These are phyloP conservation scores for Pleurostoma richardsiae DNA, from an alignment of 2,329 filamentous ascomycete genomes.

Conservation along the genomic window DNA sequence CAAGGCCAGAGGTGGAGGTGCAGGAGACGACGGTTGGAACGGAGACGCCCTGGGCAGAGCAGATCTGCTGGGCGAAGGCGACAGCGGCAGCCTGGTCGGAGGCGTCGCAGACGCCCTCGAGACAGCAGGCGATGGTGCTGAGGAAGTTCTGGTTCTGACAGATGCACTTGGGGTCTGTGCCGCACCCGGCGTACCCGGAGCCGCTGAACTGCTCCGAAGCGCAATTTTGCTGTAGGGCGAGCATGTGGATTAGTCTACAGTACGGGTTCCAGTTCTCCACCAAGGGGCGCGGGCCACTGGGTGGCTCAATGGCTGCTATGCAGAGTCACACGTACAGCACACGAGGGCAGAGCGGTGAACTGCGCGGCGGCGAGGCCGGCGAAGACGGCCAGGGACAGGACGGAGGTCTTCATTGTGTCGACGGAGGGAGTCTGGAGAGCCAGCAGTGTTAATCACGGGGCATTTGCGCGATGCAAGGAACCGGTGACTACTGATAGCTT, in stretches of 20 bases:
- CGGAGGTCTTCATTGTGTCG: conserved; percentile 37
- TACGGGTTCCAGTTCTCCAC: too few species aligned
- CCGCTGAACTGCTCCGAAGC: conserved; percentile 18
- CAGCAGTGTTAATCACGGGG: too few species aligned
- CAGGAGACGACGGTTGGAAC: conserved; percentile 26
- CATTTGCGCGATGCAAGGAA: too few species aligned
- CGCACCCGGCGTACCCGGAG: conserved; percentile 26
- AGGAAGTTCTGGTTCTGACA: conserved; percentile 34
- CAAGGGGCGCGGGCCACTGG: too few species aligned
- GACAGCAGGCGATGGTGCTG: conserved; percentile 31
- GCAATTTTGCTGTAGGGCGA: conserved; percentile 19
- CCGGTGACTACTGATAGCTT: too few species aligned
- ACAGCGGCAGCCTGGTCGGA: conserved; percentile 22
- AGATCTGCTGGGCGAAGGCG: conserved; percentile 23
- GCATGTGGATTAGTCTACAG: conserved; percentile 4
- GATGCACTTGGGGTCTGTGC: conserved; percentile 30
- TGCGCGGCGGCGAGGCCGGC: conserved; percentile 49
- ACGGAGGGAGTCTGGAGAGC: too few species aligned
- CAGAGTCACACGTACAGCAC: conserved; percentile 42
- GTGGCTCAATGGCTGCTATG: not conserved
- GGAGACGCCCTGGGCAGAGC: conserved; percentile 21
- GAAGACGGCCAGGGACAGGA: conserved; percentile 44
- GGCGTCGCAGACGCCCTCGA: conserved; percentile 20
- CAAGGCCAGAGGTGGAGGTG: conserved; percentile 8
- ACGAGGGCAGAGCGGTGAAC: conserved; percentile 39